A percentile compares a stretch with the other conserved stretches of the same genome.
Evolutionary conservation across 495 filamentous ascomycete species (phyloP).

Genomic region (Talaromyces proteolyticus): DNA sequence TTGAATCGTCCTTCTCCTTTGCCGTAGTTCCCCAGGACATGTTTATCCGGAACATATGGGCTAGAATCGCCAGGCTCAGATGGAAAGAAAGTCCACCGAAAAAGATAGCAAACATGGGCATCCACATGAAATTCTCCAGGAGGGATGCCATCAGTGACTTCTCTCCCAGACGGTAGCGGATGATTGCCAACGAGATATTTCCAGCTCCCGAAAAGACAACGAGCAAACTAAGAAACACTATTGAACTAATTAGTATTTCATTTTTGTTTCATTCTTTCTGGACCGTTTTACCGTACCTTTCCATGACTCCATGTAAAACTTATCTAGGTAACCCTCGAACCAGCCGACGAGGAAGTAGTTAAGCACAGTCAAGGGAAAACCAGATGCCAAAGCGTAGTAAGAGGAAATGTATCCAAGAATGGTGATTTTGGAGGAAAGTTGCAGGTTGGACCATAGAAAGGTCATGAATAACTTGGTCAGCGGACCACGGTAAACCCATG

Average conservation of each 20-base stretch:
- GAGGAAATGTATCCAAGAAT: slow-evolving; percentile 79
- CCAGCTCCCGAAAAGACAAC: slow-evolving; percentile 44
- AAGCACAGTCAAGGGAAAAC: slow-evolving; percentile 23
- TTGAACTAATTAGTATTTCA: no score
- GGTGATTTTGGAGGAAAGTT: slow-evolving; percentile 72
- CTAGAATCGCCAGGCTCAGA: slow-evolving; percentile 33
- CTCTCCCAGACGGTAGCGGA: slow-evolving; percentile 39
- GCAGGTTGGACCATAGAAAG: slow-evolving; percentile 68
- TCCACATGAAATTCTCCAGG: slow-evolving; percentile 62
- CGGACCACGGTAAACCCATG: slow-evolving; percentile 57
- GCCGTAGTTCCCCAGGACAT: slow-evolving; percentile 44
- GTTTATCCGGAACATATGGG: slow-evolving; percentile 43
- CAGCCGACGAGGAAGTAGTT: slow-evolving; percentile 45
- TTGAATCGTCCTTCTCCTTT: slow-evolving; percentile 59
- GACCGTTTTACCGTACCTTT: no score
- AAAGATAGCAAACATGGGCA: slow-evolving; percentile 40
- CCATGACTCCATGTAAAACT: slow-evolving; percentile 73
- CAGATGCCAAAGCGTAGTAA: slow-evolving; percentile 40
- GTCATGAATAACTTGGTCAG: slow-evolving; percentile 69
- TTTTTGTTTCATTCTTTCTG: no score
- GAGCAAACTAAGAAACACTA: slow-evolving; percentile 21
- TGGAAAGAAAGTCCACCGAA: slow-evolving; percentile 41
- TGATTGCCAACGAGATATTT: slow-evolving; percentile 36
- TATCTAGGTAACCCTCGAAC: slow-evolving; percentile 67
- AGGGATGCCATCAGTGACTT: slow-evolving; percentile 33